phyloP scores from a whole-genome alignment of 129 eudicot genomes.

The Ambrosia artemisiifolia region DNA sequence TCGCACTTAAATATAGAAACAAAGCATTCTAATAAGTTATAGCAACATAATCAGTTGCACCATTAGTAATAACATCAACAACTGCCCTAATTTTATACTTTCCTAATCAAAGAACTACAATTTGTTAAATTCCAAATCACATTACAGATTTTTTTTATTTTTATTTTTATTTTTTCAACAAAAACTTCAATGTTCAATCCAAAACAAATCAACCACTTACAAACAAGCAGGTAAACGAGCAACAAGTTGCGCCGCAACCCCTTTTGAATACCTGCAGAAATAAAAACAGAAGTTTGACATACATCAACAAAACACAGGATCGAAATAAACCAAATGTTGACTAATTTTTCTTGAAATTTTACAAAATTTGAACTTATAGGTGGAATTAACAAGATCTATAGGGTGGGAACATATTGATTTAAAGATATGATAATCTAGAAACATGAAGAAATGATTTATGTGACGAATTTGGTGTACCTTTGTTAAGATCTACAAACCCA shows the following conservation, averaged over 20 bases:
- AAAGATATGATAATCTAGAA: neutral
- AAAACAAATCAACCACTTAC: too few species aligned
- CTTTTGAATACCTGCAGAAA: neutral
- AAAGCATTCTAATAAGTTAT: neutral
- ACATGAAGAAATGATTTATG: neutral
- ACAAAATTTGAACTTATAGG: neutral
- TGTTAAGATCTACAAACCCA: conserved; percentile 15
- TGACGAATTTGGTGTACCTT: conserved; percentile 12
- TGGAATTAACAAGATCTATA: conserved; percentile 10
- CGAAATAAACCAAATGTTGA: neutral
- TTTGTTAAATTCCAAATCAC: neutral
- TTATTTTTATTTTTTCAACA: too few species aligned
- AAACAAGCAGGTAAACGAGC: too few species aligned
- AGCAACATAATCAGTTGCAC: neutral
- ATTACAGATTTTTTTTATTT: neutral
- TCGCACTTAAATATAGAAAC: neutral
- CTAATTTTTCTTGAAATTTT: neutral
- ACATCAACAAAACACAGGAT: neutral
- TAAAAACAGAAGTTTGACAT: neutral
- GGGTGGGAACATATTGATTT: neutral
- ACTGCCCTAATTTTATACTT: conserved; percentile 8
- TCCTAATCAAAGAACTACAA: neutral
- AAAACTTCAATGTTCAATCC: too few species aligned
- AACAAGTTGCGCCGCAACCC: neutral
- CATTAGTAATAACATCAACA: neutral